Percentiles rank a stretch among this genome's conserved stretches.
Conservation (phyloP, 1,139 yeast species). For the Keqinozyma sinolaborantium region DNA sequence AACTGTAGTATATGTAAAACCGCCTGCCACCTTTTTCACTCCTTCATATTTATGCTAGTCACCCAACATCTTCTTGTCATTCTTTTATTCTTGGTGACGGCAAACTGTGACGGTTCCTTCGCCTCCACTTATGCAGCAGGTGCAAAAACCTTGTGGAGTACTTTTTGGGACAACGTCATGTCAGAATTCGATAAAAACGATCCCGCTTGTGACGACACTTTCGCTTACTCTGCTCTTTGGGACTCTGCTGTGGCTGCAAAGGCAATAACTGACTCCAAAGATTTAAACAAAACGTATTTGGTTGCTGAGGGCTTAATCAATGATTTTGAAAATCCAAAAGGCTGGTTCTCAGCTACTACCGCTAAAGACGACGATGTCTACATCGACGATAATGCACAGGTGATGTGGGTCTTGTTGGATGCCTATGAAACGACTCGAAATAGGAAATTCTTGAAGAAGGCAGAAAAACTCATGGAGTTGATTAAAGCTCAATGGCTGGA, state of each 20-base stretch:
- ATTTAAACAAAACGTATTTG: conserved; percentile 8
- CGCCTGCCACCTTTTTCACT: no score
- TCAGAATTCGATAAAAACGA: conserved; percentile 11
- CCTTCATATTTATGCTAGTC: no score
- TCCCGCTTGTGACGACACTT: conserved; percentile 8
- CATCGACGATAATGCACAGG: conserved; percentile 33
- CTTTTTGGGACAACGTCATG: conserved; percentile 14
- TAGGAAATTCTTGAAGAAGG: conserved; percentile 12
- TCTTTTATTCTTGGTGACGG: no score
- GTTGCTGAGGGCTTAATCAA: conserved; percentile 10
- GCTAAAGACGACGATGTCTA: conserved; percentile 26
- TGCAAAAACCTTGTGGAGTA: no score
- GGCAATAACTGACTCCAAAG: conserved; percentile 12
- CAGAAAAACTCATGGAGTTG: conserved; percentile 10
- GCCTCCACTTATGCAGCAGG: no score
- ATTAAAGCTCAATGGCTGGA: conserved; percentile 15
- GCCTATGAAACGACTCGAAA: conserved; percentile 17
- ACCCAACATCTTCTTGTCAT: no score
- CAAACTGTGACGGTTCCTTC: no score
- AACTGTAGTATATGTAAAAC: no score
- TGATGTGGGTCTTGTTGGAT: conserved; percentile 26
- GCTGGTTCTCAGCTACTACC: conserved; percentile 28
- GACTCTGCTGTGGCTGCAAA: conserved; percentile 22
- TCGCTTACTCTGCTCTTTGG: conserved; percentile 19
- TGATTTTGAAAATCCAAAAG: conserved; percentile 11